Evolutionary conservation across 2,329 filamentous ascomycete genomes (phyloP).

Genomic region (Alternaria viburni): DNA sequence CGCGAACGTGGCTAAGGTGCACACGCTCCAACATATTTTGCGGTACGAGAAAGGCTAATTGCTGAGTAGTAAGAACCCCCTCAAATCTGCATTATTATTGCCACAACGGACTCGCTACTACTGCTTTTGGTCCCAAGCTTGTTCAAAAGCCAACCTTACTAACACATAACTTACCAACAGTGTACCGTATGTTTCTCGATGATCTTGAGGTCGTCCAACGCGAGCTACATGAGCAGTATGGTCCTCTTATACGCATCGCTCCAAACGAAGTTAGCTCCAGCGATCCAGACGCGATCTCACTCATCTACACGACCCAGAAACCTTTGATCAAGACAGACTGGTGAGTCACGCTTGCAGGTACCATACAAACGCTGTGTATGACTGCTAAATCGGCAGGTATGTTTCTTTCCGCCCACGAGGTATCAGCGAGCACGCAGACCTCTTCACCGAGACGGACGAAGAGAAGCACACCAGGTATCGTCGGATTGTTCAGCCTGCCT

Average conservation of each 20-base stretch:
- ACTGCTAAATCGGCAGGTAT: constrained; percentile 13
- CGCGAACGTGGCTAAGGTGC: constrained; percentile 9
- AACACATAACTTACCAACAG: neutral
- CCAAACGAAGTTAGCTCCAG: constrained; percentile 26
- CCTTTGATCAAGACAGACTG: constrained; percentile 16
- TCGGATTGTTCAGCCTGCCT: constrained; percentile 32
- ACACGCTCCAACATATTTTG: neutral
- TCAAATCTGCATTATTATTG: neutral
- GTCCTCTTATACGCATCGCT: constrained; percentile 20
- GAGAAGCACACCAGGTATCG: constrained; percentile 22
- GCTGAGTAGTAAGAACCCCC: neutral
- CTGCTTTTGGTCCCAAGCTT: neutral
- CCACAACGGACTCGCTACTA: neutral
- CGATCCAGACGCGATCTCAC: constrained; percentile 14
- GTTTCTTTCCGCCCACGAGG: constrained; percentile 7
- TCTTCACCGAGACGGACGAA: constrained; percentile 28
- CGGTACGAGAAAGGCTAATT: neutral
- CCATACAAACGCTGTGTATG: neutral
- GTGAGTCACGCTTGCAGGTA: constrained; percentile 1
- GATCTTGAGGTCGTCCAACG: constrained; percentile 14
- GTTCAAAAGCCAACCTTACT: neutral
- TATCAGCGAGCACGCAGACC: constrained; percentile 28
- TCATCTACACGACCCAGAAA: constrained; percentile 21
- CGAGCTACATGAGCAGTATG: constrained; percentile 11
- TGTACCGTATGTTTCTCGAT: constrained; percentile 6